Evolutionary conservation across 192 early-diverging fungal genomes (phyloP).

Genomic region (Obelidium mucronatum): DNA sequence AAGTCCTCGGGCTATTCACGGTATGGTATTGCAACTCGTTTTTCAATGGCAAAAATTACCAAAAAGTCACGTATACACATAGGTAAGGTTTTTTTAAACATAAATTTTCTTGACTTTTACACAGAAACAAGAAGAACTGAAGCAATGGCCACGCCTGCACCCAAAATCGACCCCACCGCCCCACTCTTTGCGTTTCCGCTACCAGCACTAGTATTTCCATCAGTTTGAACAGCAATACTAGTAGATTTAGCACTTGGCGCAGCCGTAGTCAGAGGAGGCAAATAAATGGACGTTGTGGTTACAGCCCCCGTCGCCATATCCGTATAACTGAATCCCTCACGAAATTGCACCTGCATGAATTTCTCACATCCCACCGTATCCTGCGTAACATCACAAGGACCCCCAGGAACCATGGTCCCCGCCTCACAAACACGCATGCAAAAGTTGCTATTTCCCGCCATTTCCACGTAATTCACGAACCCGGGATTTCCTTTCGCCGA

Average conservation of each 20-base stretch:
- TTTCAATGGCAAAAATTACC: no score
- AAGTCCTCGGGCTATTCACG: no score
- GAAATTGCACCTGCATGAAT: conserved; percentile 30
- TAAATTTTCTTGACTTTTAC: no score
- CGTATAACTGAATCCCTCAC: not conserved
- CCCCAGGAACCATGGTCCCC: conserved; percentile 12
- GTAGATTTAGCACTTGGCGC: not conserved
- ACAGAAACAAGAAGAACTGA: no score
- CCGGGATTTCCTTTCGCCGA: conserved; percentile 20
- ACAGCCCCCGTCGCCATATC: not conserved
- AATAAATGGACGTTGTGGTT: not conserved
- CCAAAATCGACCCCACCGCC: not conserved
- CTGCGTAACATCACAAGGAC: conserved; percentile 37
- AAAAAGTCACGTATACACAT: no score
- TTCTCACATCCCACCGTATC: conserved; percentile 38
- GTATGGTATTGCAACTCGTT: no score
- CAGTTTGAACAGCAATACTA: not conserved
- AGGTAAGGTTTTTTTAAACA: no score
- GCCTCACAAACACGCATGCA: conserved; percentile 46
- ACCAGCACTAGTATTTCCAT: not conserved
- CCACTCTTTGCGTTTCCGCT: not conserved
- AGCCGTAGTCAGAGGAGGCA: conserved; percentile 8
- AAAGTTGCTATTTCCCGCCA: conserved; percentile 43
- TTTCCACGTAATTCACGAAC: conserved; percentile 31
- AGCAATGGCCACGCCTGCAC: not conserved